Conservation (phyloP, 495 filamentous ascomycete genomes). For the Podospora appendiculata region DNA sequence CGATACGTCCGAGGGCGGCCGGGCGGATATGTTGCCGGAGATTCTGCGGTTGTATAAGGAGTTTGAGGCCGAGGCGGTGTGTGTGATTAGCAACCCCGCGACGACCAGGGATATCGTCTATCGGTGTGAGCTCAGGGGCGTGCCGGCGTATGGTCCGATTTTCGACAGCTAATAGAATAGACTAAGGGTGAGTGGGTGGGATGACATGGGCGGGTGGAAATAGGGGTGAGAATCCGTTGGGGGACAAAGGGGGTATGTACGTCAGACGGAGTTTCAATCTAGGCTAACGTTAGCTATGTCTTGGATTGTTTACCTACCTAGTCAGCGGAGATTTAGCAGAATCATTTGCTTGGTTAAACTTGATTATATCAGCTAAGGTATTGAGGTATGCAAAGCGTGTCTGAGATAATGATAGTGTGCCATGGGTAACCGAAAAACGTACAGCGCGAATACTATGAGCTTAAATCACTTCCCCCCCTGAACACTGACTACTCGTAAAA, state of each 20-base stretch:
- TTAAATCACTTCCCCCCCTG: not conserved
- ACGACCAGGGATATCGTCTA: slow-evolving; percentile 52
- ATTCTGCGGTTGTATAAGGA: slow-evolving; percentile 49
- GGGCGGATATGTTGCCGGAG: slow-evolving; percentile 40
- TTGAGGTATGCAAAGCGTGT: no score
- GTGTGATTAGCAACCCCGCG: slow-evolving; percentile 61
- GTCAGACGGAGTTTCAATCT: no score
- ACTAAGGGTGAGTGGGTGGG: not conserved
- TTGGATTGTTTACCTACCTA: no score
- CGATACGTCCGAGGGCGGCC: slow-evolving; percentile 29
- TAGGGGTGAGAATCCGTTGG: no score
- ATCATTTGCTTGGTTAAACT: no score
- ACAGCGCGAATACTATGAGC: not conserved
- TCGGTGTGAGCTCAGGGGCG: slow-evolving; percentile 55
- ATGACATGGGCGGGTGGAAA: not conserved
- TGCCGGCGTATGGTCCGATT: slow-evolving; percentile 68
- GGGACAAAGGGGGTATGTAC: no score
- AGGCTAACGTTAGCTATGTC: no score
- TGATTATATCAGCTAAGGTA: no score
- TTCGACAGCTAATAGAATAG: slow-evolving; percentile 54
- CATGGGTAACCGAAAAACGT: no score
- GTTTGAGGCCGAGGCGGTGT: slow-evolving; percentile 59
- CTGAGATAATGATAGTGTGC: no score
- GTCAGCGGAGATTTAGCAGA: no score
- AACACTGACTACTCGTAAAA: slow-evolving; percentile 45